Evolutionary conservation across 768 basidiomycete species (phyloP), one percentile per base, ranked within the genome.

Genomic region (Scleroderma citrinum): DNA sequence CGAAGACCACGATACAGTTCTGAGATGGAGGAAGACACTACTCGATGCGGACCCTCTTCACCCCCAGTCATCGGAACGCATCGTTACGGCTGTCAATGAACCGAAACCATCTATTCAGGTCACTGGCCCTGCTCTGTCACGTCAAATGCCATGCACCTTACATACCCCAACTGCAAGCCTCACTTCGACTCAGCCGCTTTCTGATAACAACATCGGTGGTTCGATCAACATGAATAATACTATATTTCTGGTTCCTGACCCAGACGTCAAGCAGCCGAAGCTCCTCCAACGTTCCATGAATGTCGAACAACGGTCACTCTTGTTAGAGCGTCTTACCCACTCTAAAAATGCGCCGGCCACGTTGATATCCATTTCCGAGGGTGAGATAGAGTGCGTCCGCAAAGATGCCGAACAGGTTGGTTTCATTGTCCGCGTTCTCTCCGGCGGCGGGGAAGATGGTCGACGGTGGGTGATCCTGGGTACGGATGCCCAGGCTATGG

Each of bases 111-210:
- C 39, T 0, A 10, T 19, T 12, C 40, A 49, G 7, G n/a, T 17
- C n/a, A 32, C 46, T 2, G 10, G 7, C 20, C 3, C 45, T 21
- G 19, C 35, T 20, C 59, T 62, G 10, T 69, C 70, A 32, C 68
- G 69, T 32, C 60, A 56, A 49, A 83, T 83, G 82, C 82, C 82
- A 2, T 74, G 82, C 40, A 76, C 81, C 2, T 67, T 83, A 12
- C 58, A 60, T 39, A 71, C 79, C 0, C 79, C 81, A 16, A 73
- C 77, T 20, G 65, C 73, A 10, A 67, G 66, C 53, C 55, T 58
- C 13, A 50, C 55, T 0, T 44, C 49, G 38, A 67, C 67, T 7
- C 59, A 63, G 37, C 62, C 54, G 0, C 45, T 56, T n/a, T 66
- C 71, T 13, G 69, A 69, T 50, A 73, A 69, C 39, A 53, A 57